Evolutionary conservation across 306 rosid species (phyloP).

Genomic region (Adenanthera pavonina): DNA sequence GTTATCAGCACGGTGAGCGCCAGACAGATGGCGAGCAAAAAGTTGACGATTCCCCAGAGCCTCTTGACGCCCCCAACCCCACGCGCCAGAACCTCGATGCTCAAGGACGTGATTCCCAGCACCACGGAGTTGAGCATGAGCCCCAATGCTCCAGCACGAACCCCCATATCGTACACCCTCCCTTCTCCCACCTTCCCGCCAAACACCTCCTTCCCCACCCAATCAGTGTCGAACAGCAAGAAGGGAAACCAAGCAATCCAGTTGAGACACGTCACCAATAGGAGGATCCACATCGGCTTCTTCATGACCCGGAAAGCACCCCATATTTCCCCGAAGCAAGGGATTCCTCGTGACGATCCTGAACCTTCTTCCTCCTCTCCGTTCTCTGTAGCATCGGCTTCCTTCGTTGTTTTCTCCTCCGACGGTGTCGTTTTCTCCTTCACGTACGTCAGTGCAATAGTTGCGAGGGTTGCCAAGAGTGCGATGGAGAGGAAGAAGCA

Average conservation of each 20-base stretch:
- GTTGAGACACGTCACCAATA: conserved; percentile 67
- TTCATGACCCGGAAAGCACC: conserved; percentile 49
- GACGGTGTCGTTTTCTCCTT: conserved; percentile 30
- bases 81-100: conserved; percentile 52
- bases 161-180: conserved; percentile 53
- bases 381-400: not conserved
- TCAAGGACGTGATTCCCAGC: conserved; percentile 57
- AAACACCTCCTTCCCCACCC: conserved; percentile 88
- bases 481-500: conserved; percentile 72
- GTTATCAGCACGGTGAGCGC: conserved; percentile 56
- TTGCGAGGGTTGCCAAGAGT: conserved; percentile 21
- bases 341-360: not conserved
- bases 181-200: conserved; percentile 56
- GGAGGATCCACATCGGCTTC: conserved; percentile 69
- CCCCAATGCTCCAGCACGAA: conserved; percentile 59
- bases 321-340: conserved; percentile 39
- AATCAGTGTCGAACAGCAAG: conserved; percentile 72
- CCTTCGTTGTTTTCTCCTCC: not conserved
- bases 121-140: conserved; percentile 70
- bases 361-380: not conserved
- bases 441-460: conserved; percentile 39
- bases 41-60: conserved; percentile 71
- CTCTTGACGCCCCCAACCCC: conserved; percentile 66
- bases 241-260: conserved; percentile 89
- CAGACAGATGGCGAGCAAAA: conserved; percentile 57